Conservation (phyloP, 495 filamentous ascomycete species). For the Oidiodendron maius region DNA sequence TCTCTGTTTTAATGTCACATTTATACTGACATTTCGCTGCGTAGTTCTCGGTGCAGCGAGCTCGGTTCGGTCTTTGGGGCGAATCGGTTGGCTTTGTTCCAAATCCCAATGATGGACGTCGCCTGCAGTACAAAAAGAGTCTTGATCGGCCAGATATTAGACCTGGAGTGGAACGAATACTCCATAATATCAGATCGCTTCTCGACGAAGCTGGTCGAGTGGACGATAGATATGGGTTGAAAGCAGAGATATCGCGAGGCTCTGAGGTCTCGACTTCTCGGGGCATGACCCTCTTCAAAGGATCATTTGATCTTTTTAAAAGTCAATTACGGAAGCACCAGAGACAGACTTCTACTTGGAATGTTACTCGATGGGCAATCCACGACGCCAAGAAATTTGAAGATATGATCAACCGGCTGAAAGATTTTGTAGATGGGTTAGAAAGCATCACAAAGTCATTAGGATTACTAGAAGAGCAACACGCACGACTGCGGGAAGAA, state of each 20-base stretch:
- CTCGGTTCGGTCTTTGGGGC: constrained; percentile 17
- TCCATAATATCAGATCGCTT: constrained; percentile 6
- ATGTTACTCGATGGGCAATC: constrained; percentile 20
- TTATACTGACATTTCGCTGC: not conserved
- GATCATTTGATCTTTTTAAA: constrained; percentile 9
- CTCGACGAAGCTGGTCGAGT: constrained; percentile 6
- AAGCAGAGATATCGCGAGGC: not conserved
- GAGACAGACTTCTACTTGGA: constrained; percentile 13
- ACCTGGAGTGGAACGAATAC: constrained; percentile 2
- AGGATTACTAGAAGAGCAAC: constrained; percentile 15
- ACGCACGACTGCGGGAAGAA: constrained; percentile 4
- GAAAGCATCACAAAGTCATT: constrained; percentile 17
- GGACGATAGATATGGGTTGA: constrained; percentile 6
- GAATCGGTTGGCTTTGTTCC: constrained; percentile 19
- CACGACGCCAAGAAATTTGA: constrained; percentile 20
- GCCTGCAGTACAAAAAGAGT: too few species aligned
- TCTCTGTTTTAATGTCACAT: not conserved
- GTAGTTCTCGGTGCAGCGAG: constrained; percentile 16
- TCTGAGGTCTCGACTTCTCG: not conserved
- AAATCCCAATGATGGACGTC: too few species aligned
- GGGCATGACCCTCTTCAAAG: constrained; percentile 8
- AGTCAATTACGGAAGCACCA: constrained; percentile 10
- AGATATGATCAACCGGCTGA: constrained; percentile 16
- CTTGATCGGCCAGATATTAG: constrained; percentile 10
- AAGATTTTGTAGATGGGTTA: constrained; percentile 20